Base-by-base conservation (phyloP, 345 rosid species). In the Pistacia atlantica region DNA sequence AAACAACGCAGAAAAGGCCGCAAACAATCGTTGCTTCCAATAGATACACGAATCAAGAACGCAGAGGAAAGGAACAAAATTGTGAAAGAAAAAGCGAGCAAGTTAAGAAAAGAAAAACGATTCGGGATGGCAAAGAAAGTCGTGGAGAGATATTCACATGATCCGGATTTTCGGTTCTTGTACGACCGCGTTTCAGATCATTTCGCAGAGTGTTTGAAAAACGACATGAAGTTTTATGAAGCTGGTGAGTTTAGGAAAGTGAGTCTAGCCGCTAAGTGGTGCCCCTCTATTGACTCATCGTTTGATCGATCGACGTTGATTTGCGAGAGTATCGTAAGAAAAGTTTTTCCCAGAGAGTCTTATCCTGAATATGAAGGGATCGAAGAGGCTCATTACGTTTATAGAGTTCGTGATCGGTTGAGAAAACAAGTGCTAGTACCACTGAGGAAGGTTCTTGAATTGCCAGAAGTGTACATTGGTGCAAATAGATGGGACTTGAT, bases 211-310 rank as follows among this genome's bases (percentile, higher is more conserved):
- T 75, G 71, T 16, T 67, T 89, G 8, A 85, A 49, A 42, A 68
- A 37, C 0, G 90, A 91, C 28, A 3, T 87, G 67, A 71, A 57
- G 71, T 70, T 59, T 5, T 67, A 86, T 64, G 75, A 77, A 0
- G 82, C 88, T 0, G 85, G 83, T 0, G 64, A 81, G 17, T 5
- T 72, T 0, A 76, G n/a, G 45, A 85, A 87, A 68, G 56, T 91
- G 45, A 83, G 91, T 70, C 86, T 92, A 0, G 93, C 95, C 0
- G 92, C 92, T 0, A 91, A 93, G 45, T 93, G 97, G 92, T 91
- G 94, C 33, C 92, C 94, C 0, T 93, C 90, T 0, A 68, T 88
- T 0, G 90, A 88, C 28, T 88, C 90, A 1, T 85, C 92, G 0
- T 91, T 87, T 22, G 94, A 91, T 80, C 61, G 48, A 33, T 77